phyloP scores from a whole-genome alignment of 345 rosid species.

The Populus nigra region DNA sequence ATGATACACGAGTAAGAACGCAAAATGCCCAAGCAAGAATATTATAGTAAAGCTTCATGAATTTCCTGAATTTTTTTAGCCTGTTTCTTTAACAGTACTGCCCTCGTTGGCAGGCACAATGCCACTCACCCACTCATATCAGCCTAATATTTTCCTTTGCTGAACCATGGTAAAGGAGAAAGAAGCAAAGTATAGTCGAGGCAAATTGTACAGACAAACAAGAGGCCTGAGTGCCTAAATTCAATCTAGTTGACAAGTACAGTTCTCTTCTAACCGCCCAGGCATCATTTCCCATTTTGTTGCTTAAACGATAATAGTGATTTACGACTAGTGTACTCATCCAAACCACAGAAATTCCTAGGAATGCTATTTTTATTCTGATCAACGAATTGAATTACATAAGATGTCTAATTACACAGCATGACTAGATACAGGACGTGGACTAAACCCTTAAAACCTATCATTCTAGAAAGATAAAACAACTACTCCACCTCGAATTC shows the following conservation, averaged over 20 bases:
- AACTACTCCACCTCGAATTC: slow-evolving; percentile 41
- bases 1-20: neutral
- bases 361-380: neutral
- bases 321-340: neutral
- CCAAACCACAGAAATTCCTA: neutral
- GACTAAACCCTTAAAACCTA: neutral
- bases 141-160: no score
- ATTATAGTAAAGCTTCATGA: neutral
- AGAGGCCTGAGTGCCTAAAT: no score
- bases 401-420: neutral
- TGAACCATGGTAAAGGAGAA: no score
- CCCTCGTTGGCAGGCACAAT: no score
- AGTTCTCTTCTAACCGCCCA: neutral
- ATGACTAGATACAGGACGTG: neutral
- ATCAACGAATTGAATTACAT: neutral
- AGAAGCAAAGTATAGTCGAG: no score
- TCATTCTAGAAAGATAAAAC: neutral
- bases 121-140: no score
- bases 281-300: neutral
- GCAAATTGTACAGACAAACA: no score
- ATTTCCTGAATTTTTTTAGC: no score
- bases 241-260: neutral
- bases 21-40: neutral
- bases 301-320: neutral
- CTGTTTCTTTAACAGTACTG: no score